Conservation (phyloP, 2,329 filamentous ascomycete genomes). For the Phoma herbarum region DNA sequence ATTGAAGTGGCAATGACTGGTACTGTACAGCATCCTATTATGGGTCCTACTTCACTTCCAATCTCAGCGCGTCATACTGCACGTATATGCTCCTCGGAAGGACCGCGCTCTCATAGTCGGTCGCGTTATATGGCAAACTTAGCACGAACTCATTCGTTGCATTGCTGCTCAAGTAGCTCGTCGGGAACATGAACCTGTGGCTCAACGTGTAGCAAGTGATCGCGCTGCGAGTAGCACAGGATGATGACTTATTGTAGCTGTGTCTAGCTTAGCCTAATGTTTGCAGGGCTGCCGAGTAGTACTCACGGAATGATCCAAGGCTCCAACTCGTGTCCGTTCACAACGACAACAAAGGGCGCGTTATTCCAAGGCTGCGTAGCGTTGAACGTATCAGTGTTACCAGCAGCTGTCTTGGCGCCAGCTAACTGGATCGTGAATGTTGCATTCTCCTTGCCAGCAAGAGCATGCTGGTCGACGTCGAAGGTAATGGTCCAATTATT, state of each 20-base stretch:
- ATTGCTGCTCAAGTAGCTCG: slow-evolving; percentile 48
- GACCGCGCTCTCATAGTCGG: slow-evolving; percentile 65
- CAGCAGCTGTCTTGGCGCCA: slow-evolving; percentile 62
- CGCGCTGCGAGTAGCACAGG: slow-evolving; percentile 30
- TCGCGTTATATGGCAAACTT: slow-evolving; percentile 66
- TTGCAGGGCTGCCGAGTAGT: neutral
- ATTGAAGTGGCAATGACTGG: too few relatives aligned
- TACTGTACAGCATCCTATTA: too few relatives aligned
- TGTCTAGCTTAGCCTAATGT: neutral
- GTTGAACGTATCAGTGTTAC: slow-evolving; percentile 4
- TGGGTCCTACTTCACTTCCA: slow-evolving; percentile 62
- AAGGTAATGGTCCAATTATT: slow-evolving; percentile 41
- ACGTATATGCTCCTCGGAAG: slow-evolving; percentile 65
- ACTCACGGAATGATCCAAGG: slow-evolving; percentile 60
- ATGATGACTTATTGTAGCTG: slow-evolving; percentile 18
- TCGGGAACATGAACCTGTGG: slow-evolving; percentile 29
- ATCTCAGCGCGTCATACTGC: slow-evolving; percentile 69
- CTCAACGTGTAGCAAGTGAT: slow-evolving; percentile 28
- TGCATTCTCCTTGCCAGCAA: slow-evolving; percentile 55
- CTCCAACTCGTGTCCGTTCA: slow-evolving; percentile 57
- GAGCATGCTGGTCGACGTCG: slow-evolving; percentile 39
- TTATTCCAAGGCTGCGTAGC: slow-evolving; percentile 53
- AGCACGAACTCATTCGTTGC: slow-evolving; percentile 65
- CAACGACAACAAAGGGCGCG: slow-evolving; percentile 60
- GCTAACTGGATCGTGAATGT: slow-evolving; percentile 71